Evolutionary conservation across 1,139 yeast genomes (phyloP).

Genomic region (Geotrichum aggregatum): DNA sequence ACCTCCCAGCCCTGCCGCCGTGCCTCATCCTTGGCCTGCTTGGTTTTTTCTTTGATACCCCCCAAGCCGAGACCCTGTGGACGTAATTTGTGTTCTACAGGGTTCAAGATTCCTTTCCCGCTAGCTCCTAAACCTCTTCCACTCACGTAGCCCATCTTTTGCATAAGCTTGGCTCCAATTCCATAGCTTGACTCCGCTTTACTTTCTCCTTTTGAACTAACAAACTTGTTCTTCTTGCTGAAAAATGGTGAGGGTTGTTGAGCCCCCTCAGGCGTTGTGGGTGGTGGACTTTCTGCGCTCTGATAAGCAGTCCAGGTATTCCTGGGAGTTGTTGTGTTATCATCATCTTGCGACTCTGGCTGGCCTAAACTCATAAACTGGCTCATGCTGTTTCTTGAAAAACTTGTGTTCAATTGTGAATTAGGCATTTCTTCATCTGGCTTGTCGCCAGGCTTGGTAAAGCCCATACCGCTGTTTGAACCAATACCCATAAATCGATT

Average conservation of each 20-base stretch:
- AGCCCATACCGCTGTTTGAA: neutral
- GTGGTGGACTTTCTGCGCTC: neutral
- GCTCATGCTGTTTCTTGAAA: neutral
- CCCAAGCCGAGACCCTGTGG: constrained; percentile 72
- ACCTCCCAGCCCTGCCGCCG: constrained; percentile 26
- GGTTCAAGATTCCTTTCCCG: constrained; percentile 70
- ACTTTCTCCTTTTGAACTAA: neutral
- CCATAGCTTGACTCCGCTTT: constrained; percentile 51
- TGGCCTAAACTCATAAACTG: neutral
- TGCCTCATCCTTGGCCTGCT: constrained; percentile 26
- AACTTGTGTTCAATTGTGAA: neutral
- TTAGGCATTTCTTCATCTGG: neutral
- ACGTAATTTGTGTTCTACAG: constrained; percentile 65
- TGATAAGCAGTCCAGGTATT: constrained; percentile 11
- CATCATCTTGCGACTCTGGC: neutral
- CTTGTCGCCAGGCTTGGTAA: neutral
- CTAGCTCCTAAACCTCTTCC: constrained; percentile 79
- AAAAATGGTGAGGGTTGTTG: neutral
- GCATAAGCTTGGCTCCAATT: constrained; percentile 74
- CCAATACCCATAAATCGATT: constrained; percentile 10
- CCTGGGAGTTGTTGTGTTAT: neutral
- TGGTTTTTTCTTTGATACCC: constrained; percentile 44
- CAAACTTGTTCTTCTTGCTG: neutral
- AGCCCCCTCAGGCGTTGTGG: neutral
- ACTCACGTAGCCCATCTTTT: constrained; percentile 79